These are phyloP conservation scores for Oryza brachyantha DNA, from an alignment of 176 grass and related monocot genomes.

Conservation along the genomic window DNA sequence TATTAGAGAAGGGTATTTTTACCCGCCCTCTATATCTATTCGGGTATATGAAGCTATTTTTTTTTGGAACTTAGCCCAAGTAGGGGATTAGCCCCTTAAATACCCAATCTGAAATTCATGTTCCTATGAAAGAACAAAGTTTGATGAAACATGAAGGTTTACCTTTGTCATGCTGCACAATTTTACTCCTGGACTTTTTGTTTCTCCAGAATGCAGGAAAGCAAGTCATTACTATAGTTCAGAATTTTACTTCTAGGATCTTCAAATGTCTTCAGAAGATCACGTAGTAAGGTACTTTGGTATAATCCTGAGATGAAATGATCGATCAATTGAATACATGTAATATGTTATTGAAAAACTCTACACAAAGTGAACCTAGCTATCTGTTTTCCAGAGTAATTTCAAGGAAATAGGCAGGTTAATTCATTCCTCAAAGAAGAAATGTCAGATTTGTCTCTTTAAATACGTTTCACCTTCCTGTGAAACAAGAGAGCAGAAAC, in stretches of 20 bases:
- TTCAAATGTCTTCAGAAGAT: constrained; percentile 15
- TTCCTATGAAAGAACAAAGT: constrained; percentile 17
- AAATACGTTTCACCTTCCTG: background rate
- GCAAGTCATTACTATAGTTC: constrained; percentile 43
- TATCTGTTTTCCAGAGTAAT: background rate
- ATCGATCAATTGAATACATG: background rate
- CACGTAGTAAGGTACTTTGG: background rate
- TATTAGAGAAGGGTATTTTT: too few relatives aligned
- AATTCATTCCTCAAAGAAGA: background rate
- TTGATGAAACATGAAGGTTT: constrained; percentile 5
- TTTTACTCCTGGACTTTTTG: constrained; percentile 36
- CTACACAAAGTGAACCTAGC: background rate
- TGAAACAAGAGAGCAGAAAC: background rate
- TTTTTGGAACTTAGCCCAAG: too few relatives aligned
- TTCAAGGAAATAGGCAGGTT: background rate
- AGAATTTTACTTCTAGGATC: background rate
- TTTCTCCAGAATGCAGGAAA: constrained; percentile 34
- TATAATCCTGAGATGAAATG: constrained; percentile 12
- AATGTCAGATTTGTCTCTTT: background rate
- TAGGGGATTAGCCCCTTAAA: too few relatives aligned
- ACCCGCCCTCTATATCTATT: too few relatives aligned
- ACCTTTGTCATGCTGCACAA: constrained; percentile 48
- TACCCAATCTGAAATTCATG: too few relatives aligned
- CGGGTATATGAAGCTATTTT: too few relatives aligned
- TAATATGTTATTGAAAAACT: background rate